These are phyloP conservation scores for Apophysomyces trapeziformis DNA, from an alignment of 371 early-diverging fungal genomes.

Conservation along the genomic window DNA sequence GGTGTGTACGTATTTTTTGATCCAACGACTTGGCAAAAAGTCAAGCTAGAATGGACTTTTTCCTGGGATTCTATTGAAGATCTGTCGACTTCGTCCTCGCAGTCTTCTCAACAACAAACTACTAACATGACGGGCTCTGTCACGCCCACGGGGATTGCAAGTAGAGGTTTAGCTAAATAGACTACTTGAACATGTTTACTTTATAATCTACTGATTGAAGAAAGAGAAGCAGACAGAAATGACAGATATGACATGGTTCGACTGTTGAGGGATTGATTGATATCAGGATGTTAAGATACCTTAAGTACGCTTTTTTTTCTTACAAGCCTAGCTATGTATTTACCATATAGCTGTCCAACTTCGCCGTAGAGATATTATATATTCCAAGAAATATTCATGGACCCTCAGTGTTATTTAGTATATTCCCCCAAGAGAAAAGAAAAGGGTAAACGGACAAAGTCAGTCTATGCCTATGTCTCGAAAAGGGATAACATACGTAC, in stretches of 20 bases:
- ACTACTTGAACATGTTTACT: not conserved
- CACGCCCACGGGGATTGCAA: not conserved
- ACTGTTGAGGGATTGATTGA: too few species aligned
- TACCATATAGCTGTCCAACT: too few species aligned
- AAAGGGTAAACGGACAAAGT: too few species aligned
- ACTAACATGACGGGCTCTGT: not conserved
- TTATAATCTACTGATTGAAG: not conserved
- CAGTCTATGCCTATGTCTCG: too few species aligned
- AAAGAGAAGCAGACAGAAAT: not conserved
- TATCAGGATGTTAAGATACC: too few species aligned
- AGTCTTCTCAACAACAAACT: not conserved
- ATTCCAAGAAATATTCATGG: too few species aligned
- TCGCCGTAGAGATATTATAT: too few species aligned
- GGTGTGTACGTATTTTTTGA: constrained; percentile 87
- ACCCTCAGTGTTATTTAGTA: too few species aligned
- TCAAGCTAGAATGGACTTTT: constrained; percentile 81
- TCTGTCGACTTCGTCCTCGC: constrained; percentile 20
- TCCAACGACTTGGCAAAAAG: constrained; percentile 77
- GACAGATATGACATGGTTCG: not conserved
- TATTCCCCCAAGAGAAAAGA: too few species aligned
- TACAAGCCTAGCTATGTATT: too few species aligned
- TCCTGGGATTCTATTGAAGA: constrained; percentile 85
- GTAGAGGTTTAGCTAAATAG: not conserved
- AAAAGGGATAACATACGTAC: too few species aligned
- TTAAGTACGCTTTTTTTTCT: too few species aligned